Evolutionary conservation across 2,329 filamentous ascomycete genomes (phyloP), one percentile per base, ranked within the genome.

Genomic region (Neofusicoccum ribis): DNA sequence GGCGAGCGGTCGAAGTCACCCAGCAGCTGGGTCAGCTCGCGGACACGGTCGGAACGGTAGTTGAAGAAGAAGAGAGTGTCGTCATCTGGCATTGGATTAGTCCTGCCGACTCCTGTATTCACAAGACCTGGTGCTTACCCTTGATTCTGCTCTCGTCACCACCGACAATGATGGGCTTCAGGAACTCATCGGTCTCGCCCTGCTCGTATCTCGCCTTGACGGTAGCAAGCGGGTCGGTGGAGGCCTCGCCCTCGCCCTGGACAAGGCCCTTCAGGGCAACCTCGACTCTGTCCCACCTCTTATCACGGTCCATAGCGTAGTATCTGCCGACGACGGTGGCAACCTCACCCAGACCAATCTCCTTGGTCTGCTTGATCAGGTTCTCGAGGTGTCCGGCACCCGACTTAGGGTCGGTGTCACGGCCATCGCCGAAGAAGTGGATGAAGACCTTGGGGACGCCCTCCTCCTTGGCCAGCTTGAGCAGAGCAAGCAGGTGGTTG

Each of bases 11-110:
- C 95, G 76, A 94, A 89, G 78, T 91, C 91, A 72, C 95, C 95
- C 64, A 99, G 84, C 50, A 99, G 86, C 82, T 98, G 95, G 58
- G 93, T 96, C 78, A 99, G 91, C 80, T 99, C 95, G 72, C 95
- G 91, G 62, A 94, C 94, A 78, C 95, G 93, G 79, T 99, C 95
- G 65, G 95, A 98, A 75, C 95, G 92, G 86, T 99, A 99, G 88
- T 99, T 99, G 91, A 99, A 99, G 88, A 98, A 98, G 87, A 98
- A 98, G 73, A 98, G 86, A 63, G 92, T 94, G 77, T 99, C 95
- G 70, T 91, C 86, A 76, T 98, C 93, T 93, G 69, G n/a, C 64
- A 3, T 5, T 20, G 0, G 2, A 20, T 64, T n/a, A 59, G 43
- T 17, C 36, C 5, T 39, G 34, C 6, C 1, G 15, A 2, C 3